Evolutionary conservation across 106 monocot genomes (phyloP), one percentile per base, ranked within the genome.

Genomic region (Platanthera zijinensis): DNA sequence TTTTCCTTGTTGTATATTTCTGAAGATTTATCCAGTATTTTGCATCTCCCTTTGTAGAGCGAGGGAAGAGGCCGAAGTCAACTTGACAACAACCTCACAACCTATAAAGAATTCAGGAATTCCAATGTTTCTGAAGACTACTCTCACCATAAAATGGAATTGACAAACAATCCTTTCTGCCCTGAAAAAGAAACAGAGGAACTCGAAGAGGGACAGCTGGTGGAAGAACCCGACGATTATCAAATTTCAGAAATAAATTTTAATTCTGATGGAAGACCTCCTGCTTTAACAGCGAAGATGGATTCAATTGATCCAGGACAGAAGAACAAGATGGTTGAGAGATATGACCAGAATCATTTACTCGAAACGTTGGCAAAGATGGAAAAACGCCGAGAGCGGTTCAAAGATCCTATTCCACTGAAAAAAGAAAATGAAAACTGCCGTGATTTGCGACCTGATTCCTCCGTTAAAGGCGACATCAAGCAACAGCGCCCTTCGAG

Each of bases 371-470:
- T 89, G 48, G 82, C 72, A 57, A 87, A 84, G 74, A 89, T 89
- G 86, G 78, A 89, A 62, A 89, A 82, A 73, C 84, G 89, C 50
- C 73, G 64, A 67, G 84, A 86, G 62, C 79, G 89, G 21, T 89
- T 89, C 84, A 86, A 87, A 73, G 80, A 82, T 57, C 70, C 84
- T 51, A 75, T 84, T 75, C 56, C 75, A 17, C 56, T 51, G 2
- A 84, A 84, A 66, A 62, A 74, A 48, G 81, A 1, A 66, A 19
- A 57, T 13, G 54, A 76, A 21, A 75, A 80, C 63, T 79, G 15
- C 52, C 21, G 15, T 5, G 68, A 69, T 59, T 2, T 54, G 13
- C 54, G 71, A 56, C 19, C 61, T 30, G 70, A 57, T 18, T 76
- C 70, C 62, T 57, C 39, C 53, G 18, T 12, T 25, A 52, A 49